Evolutionary conservation across 2,329 filamentous ascomycete genomes (phyloP).

Genomic region (Fusarium compactum): DNA sequence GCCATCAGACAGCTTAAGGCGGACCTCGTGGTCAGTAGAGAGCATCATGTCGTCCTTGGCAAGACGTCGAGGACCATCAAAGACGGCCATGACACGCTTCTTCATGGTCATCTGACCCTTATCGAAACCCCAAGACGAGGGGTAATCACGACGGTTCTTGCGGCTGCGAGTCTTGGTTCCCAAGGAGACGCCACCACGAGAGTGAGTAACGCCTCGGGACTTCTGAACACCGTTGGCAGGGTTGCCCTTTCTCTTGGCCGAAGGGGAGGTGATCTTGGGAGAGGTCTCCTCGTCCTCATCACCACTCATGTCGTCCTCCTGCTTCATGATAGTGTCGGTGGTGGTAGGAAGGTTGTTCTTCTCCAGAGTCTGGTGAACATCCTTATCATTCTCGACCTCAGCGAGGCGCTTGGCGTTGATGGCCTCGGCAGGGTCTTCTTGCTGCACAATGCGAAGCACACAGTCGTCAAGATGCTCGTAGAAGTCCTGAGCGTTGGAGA

Average conservation of each 20-base stretch:
- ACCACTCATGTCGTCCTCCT: conserved; percentile 68
- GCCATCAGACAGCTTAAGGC: conserved; percentile 80
- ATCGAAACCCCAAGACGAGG: conserved; percentile 91
- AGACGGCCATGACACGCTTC: conserved; percentile 94
- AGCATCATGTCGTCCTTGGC: conserved; percentile 99
- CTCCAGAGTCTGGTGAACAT: conserved; percentile 71
- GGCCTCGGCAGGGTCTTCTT: conserved; percentile 76
- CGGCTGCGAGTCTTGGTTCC: conserved; percentile 73
- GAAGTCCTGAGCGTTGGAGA: conserved; percentile 95
- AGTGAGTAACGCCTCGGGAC: conserved; percentile 81
- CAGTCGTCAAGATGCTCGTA: conserved; percentile 94
- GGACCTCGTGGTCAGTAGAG: conserved; percentile 92
- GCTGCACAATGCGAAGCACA: conserved; percentile 77
- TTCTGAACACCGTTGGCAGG: conserved; percentile 70
- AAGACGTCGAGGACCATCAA: conserved; percentile 86
- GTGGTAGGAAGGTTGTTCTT: conserved; percentile 69
- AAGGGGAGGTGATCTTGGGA: conserved; percentile 59
- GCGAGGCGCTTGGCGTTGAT: conserved; percentile 76
- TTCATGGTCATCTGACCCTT: conserved; percentile 97
- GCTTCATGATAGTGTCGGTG: conserved; percentile 54
- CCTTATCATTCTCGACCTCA: conserved; percentile 73
- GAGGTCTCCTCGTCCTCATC: conserved; percentile 66
- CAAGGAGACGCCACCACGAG: conserved; percentile 76
- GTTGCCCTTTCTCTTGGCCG: conserved; percentile 68
- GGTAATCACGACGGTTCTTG: conserved; percentile 94